A percentile compares a stretch with the other conserved stretches of the same genome.
Evolutionary conservation across 169 alveolate species (phyloP).

Genomic region (Plasmodium cynomolgi): DNA sequence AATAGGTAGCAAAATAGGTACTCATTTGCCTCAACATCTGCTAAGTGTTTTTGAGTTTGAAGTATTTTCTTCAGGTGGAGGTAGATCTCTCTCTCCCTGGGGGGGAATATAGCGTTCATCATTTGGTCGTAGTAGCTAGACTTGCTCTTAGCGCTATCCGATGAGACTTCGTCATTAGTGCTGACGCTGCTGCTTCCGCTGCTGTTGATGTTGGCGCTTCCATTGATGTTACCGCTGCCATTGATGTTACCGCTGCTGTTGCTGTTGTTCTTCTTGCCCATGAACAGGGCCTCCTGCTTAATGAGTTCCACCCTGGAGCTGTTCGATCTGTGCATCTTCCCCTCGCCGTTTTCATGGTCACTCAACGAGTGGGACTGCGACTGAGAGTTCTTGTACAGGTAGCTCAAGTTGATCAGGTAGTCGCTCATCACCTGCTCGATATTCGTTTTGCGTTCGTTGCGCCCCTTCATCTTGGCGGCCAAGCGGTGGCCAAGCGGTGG

Average conservation of each 20-base stretch:
- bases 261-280: background rate
- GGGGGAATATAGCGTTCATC: conserved; percentile 19
- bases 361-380: background rate
- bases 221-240: too few relatives aligned
- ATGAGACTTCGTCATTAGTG: background rate
- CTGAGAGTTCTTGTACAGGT: conserved; percentile 5
- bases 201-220: background rate
- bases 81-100: conserved; percentile 35
- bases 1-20: conserved; percentile 41
- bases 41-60: conserved; percentile 3
- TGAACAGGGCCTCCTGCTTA: background rate
- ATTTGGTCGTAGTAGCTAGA: conserved; percentile 3
- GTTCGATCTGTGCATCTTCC: background rate
- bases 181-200: background rate
- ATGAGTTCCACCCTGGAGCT: background rate
- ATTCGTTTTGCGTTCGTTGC: conserved; percentile 19
- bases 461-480: conserved; percentile 21
- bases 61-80: background rate
- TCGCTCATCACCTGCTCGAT: conserved; percentile 61
- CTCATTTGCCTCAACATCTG: conserved; percentile 30
- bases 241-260: background rate
- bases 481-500: background rate
- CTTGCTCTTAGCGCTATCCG: background rate
- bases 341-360: conserved; percentile 7
- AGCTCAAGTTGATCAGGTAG: conserved; percentile 23